Base-by-base conservation (phyloP, 1,284 basidiomycete genomes). In the Polyporus tsugae region DNA sequence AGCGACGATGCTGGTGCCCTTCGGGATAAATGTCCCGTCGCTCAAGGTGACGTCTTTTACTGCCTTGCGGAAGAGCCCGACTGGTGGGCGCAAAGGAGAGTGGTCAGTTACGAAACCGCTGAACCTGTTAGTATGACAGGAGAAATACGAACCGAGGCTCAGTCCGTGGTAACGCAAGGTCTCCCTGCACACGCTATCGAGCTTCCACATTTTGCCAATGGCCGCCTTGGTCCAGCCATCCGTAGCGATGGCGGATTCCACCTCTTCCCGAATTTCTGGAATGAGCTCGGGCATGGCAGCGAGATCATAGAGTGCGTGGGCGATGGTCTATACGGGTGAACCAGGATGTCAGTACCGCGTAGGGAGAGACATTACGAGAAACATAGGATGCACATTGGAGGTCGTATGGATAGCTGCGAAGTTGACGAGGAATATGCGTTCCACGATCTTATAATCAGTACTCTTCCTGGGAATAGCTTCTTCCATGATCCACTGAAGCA, bases 171-270 rank as follows among this genome's bases (percentile, higher is more conserved):
- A 68, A 10, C 86, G 78, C 67, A 82, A 80, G 1, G 82, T 81
- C 73, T 88, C 86, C 58, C 83, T 81, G 65, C 88, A 71, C 73
- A 88, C 86, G 70, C 85, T 87, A 69, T 88, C 86, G 29, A 88
- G 71, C 65, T 84, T 84, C 66, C 78, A 75, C 81, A 88, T 81
- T 63, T 83, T 84, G 9, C 72, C 75, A 60, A 88, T 75, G 0
- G 82, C 77, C 0, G 72, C 72, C 71, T 86, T 86, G 0, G 81
- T 82, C 83, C 85, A 86, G 0, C 86, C 85, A 76, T 49, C 46
- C 11, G 46, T 72, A 0, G 70, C 67, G 13, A 83, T 71, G 5
- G 82, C 75, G 1, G 62, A 41, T 33, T 83, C 82, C 0, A 85
- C 11, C 46, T 49, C 46, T 11, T 13, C 22, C 2, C 86, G 81